phyloP scores from a whole-genome alignment of 345 rosid genomes.

The Gossypium bickii region DNA sequence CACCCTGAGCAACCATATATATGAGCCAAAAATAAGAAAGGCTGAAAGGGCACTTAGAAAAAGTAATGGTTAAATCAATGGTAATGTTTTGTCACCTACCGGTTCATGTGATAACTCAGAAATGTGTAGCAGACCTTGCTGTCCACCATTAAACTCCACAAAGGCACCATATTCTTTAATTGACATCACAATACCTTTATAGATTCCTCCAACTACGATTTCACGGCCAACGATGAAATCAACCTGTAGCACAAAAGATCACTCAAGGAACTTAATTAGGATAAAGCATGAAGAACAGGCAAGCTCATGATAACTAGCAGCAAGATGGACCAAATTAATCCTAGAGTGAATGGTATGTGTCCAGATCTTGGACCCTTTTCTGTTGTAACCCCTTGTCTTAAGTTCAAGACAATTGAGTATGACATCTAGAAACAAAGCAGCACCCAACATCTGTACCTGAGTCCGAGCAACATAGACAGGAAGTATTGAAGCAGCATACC shows the following conservation, averaged over 20 bases:
- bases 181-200: conserved; percentile 82
- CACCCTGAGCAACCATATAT: background rate
- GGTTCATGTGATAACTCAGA: conserved; percentile 93
- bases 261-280: background rate
- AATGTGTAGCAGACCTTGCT: conserved; percentile 83
- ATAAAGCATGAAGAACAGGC: background rate
- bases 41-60: background rate
- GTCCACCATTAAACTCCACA: conserved; percentile 95
- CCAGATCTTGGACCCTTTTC: background rate
- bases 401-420: too few relatives aligned
- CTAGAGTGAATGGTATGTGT: background rate
- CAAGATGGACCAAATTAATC: background rate
- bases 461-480: background rate
- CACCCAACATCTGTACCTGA: background rate
- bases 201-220: conserved; percentile 77
- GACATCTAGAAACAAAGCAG: background rate
- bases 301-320: background rate
- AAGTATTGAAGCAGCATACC: background rate
- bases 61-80: background rate
- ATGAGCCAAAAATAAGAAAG: background rate
- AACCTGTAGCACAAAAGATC: conserved; percentile 44
- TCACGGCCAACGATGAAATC: conserved; percentile 80
- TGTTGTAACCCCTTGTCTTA: background rate
- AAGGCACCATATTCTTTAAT: conserved; percentile 97
- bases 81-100: conserved; percentile 33